Percentiles rank a stretch among this genome's conserved stretches.
phyloP scores from a whole-genome alignment of 108 stramenopile species.

The Cyclotella cryptica region DNA sequence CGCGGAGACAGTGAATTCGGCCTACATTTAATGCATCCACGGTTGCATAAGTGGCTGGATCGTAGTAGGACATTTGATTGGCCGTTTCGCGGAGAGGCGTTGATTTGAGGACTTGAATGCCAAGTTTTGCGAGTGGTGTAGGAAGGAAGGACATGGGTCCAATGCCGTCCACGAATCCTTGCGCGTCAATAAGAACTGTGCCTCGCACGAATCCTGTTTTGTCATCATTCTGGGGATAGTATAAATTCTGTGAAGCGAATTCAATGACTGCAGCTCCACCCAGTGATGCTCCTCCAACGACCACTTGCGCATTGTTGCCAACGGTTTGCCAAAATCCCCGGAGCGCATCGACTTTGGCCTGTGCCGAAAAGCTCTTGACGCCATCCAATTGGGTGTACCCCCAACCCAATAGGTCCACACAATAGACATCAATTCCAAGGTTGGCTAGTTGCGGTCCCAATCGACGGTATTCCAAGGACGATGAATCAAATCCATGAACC shows the following conservation, averaged over 20 bases:
- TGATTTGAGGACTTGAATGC: constrained; percentile 81
- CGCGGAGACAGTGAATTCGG: constrained; percentile 80
- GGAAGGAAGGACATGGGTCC: constrained; percentile 84
- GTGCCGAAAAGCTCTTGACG: constrained; percentile 79
- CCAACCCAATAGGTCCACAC: constrained; percentile 96
- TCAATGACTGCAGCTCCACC: constrained; percentile 87
- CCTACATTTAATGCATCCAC: constrained; percentile 91
- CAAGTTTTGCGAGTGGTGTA: constrained; percentile 71
- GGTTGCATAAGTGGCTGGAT: constrained; percentile 75
- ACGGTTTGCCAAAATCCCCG: constrained; percentile 69
- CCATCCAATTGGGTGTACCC: constrained; percentile 86
- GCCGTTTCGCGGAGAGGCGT: constrained; percentile 76
- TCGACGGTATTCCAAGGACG: constrained; percentile 84
- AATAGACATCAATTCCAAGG: constrained; percentile 79
- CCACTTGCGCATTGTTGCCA: constrained; percentile 48
- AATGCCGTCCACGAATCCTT: constrained; percentile 92
- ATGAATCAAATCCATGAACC: constrained; percentile 95
- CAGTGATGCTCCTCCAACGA: constrained; percentile 77
- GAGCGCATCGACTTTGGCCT: constrained; percentile 87
- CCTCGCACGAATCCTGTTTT: constrained; percentile 61
- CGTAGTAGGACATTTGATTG: constrained; percentile 87
- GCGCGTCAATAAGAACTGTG: constrained; percentile 77
- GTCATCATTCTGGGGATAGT: constrained; percentile 11
- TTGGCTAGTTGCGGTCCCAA: constrained; percentile 80
- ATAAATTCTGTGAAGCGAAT: constrained; percentile 57